Evolutionary conservation across 139 green algal species (phyloP).

Genomic region (Bryopsis sp.): DNA sequence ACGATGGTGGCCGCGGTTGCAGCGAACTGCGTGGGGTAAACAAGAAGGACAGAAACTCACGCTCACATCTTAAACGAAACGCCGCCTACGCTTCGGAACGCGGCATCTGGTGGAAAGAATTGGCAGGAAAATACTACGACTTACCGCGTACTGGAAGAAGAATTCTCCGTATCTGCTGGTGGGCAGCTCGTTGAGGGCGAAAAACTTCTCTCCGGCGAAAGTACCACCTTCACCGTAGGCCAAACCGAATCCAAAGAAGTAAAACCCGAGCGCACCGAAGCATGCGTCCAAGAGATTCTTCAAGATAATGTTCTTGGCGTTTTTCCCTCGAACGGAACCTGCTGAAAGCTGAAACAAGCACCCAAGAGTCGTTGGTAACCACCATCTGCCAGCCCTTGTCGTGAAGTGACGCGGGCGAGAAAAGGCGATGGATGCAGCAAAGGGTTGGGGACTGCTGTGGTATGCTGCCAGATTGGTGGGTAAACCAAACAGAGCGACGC

Average conservation of each 20-base stretch:
- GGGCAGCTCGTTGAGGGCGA: background rate
- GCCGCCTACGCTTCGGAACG: background rate
- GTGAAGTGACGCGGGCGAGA: background rate
- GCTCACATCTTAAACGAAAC: background rate
- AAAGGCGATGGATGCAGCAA: too few species aligned
- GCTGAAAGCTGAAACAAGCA: slow-evolving; percentile 12
- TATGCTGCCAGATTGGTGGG: too few species aligned
- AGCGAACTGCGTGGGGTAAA: slow-evolving; percentile 28
- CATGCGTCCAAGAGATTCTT: slow-evolving; percentile 76
- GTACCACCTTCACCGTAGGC: background rate
- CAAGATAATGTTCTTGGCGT: slow-evolving; percentile 87
- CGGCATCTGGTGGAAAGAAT: background rate
- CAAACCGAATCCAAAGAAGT: slow-evolving; percentile 23
- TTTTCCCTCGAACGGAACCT: slow-evolving; percentile 39
- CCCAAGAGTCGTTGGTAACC: background rate
- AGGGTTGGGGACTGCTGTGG: background rate
- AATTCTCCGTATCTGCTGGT: background rate
- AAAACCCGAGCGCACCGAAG: slow-evolving; percentile 52
- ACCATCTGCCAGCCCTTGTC: too few species aligned
- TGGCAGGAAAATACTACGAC: background rate
- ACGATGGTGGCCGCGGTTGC: slow-evolving; percentile 42
- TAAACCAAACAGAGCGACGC: too few species aligned
- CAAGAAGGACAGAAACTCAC: background rate
- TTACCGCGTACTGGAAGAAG: slow-evolving; percentile 25
- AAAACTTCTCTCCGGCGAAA: background rate